phyloP scores from a whole-genome alignment of 371 early-diverging fungal species.

The Sanchytrium tribonematis region DNA sequence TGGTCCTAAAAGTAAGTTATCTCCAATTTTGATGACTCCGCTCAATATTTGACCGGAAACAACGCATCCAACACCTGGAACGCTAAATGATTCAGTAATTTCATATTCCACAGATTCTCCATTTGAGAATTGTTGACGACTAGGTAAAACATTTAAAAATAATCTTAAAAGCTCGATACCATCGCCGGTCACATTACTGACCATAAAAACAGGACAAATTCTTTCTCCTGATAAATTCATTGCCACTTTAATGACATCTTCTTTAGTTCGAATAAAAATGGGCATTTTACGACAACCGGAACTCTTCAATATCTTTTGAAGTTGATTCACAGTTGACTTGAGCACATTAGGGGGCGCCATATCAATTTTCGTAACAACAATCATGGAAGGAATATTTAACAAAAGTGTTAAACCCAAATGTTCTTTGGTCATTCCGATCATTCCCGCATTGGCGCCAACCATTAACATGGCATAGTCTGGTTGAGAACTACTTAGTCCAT shows the following conservation, averaged over 20 bases:
- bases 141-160: slow-evolving; percentile 51
- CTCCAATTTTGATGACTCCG: slow-evolving; percentile 46
- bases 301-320: slow-evolving; percentile 47
- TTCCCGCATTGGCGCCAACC: slow-evolving; percentile 59
- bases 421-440: slow-evolving; percentile 63
- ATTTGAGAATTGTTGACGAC: slow-evolving; percentile 5
- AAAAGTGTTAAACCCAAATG: slow-evolving; percentile 5
- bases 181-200: slow-evolving; percentile 67
- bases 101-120: slow-evolving; percentile 35
- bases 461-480: slow-evolving; percentile 5
- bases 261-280: slow-evolving; percentile 37
- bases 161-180: slow-evolving; percentile 46
- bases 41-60: slow-evolving; percentile 32
- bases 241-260: slow-evolving; percentile 43
- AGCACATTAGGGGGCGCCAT: slow-evolving; percentile 61
- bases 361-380: slow-evolving; percentile 2
- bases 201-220: slow-evolving; percentile 70
- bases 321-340: slow-evolving; percentile 47
- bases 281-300: slow-evolving; percentile 72
- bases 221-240: slow-evolving; percentile 32
- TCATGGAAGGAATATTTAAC: slow-evolving; percentile 1
- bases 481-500: slow-evolving; percentile 2
- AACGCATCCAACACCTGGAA: slow-evolving; percentile 64
- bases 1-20: slow-evolving; percentile 54
- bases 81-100: slow-evolving; percentile 62